Conservation (phyloP, 768 basidiomycete species). For the Dictyophora rubrovolvata region DNA sequence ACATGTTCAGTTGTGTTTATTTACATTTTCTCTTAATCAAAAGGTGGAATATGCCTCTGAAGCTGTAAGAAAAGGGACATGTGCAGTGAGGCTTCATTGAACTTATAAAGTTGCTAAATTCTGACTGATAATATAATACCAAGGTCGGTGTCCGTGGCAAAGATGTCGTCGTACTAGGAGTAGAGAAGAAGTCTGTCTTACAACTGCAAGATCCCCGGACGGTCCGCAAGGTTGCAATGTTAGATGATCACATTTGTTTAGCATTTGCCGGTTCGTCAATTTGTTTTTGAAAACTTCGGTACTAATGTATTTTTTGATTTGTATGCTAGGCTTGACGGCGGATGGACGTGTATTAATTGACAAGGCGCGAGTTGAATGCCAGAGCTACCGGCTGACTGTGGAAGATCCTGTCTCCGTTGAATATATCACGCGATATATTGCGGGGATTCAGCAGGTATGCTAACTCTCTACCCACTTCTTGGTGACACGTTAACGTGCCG, state of each 20-base stretch:
- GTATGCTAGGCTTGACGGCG: conserved; percentile 73
- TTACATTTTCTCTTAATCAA: conserved; percentile 16
- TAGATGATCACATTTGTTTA: conserved; percentile 94
- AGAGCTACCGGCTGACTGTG: conserved; percentile 91
- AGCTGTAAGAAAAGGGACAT: conserved; percentile 94
- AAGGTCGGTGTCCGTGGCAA: conserved; percentile 94
- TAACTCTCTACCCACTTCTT: background rate
- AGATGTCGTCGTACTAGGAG: conserved; percentile 91
- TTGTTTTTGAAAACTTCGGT: background rate
- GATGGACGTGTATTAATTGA: conserved; percentile 97
- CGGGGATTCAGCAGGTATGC: conserved; percentile 93
- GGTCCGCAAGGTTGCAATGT: conserved; percentile 94
- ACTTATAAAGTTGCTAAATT: background rate
- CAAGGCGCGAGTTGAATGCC: conserved; percentile 96
- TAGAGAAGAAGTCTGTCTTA: conserved; percentile 97
- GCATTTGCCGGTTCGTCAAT: conserved; percentile 84
- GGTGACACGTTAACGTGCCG: background rate
- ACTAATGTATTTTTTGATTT: conserved; percentile 3
- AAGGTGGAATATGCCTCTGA: conserved; percentile 99
- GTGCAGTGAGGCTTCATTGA: conserved; percentile 57
- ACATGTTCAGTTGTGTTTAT: conserved; percentile 12
- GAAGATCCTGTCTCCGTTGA: conserved; percentile 98
- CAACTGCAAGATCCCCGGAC: conserved; percentile 98
- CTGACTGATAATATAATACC: conserved; percentile 5
- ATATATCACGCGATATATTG: conserved; percentile 96